These are phyloP conservation scores for Phytophthora quininea DNA, from an alignment of 352 stramenopile genomes.

Conservation along the genomic window DNA sequence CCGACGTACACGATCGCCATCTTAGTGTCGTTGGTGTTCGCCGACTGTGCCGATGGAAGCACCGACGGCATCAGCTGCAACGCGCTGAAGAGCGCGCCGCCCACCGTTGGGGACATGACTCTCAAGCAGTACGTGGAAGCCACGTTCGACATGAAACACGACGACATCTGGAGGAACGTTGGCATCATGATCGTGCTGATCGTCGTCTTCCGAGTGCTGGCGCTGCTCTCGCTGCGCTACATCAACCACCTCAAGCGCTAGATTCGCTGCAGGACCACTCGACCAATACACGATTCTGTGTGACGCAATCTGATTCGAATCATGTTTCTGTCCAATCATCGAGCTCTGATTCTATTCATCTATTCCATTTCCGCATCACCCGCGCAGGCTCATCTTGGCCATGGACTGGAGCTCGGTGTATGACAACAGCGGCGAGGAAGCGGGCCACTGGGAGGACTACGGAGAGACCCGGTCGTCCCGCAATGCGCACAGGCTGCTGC, in stretches of 20 bases:
- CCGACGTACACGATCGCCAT: constrained; percentile 46
- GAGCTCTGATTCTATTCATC: not conserved
- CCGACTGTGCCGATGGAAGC: constrained; percentile 24
- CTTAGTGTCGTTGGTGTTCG: constrained; percentile 34
- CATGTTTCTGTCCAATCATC: not conserved
- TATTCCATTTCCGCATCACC: constrained; percentile 11
- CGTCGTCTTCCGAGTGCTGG: constrained; percentile 40
- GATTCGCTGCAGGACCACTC: too few species aligned
- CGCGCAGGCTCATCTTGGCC: constrained; percentile 10
- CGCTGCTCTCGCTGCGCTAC: constrained; percentile 48
- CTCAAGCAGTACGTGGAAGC: constrained; percentile 52
- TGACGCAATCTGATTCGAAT: constrained; percentile 1
- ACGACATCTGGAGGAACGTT: constrained; percentile 41
- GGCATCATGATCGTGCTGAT: constrained; percentile 41
- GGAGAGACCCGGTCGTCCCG: constrained; percentile 78
- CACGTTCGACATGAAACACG: constrained; percentile 54
- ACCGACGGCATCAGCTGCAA: constrained; percentile 29
- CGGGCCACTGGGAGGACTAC: constrained; percentile 65
- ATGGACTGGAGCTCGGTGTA: constrained; percentile 85
- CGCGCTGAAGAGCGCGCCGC: constrained; percentile 25
- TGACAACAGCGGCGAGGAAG: constrained; percentile 74
- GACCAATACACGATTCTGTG: too few species aligned
- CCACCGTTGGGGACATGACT: constrained; percentile 23
- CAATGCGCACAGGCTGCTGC: constrained; percentile 70
- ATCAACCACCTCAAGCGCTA: constrained; percentile 57